phyloP scores from a whole-genome alignment of 257 asterid species.

The Capsicum chinense region DNA sequence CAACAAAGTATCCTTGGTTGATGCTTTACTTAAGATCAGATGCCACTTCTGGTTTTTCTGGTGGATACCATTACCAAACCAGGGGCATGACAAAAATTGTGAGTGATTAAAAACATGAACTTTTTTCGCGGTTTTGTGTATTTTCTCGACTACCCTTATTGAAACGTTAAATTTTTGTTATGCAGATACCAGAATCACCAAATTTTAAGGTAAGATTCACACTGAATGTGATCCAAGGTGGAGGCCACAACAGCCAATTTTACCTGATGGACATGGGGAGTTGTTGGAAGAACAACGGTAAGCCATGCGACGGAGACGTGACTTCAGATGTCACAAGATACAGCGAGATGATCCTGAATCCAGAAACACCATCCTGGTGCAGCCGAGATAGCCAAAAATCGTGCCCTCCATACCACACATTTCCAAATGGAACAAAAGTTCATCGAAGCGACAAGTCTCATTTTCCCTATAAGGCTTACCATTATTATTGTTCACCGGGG shows the following conservation, averaged over 20 bases:
- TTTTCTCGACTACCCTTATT: not conserved
- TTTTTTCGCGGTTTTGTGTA: not conserved
- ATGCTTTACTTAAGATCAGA: slow-evolving; percentile 90
- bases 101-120: slow-evolving; percentile 33
- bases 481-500: slow-evolving; percentile 73
- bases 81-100: slow-evolving; percentile 84
- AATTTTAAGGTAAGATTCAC: slow-evolving; percentile 73
- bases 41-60: slow-evolving; percentile 72
- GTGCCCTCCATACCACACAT: slow-evolving; percentile 81
- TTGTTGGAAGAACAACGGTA: slow-evolving; percentile 92
- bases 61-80: slow-evolving; percentile 83
- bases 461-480: slow-evolving; percentile 78
- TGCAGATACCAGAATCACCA: slow-evolving; percentile 84
- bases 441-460: slow-evolving; percentile 50
- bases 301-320: slow-evolving; percentile 72
- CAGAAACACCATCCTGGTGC: slow-evolving; percentile 73
- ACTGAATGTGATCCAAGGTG: slow-evolving; percentile 65
- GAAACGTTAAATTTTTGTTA: not conserved
- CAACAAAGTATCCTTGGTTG: slow-evolving; percentile 80
- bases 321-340: slow-evolving; percentile 83
- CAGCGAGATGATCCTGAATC: slow-evolving; percentile 81
- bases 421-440: slow-evolving; percentile 63
- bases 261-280: slow-evolving; percentile 89
- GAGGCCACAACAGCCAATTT: slow-evolving; percentile 76
- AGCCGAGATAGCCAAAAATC: slow-evolving; percentile 38